Percentiles rank a stretch among this genome's conserved stretches.
Evolutionary conservation across 1,284 basidiomycete genomes (phyloP).

Genomic region (Tetrapyrgos nigripes): DNA sequence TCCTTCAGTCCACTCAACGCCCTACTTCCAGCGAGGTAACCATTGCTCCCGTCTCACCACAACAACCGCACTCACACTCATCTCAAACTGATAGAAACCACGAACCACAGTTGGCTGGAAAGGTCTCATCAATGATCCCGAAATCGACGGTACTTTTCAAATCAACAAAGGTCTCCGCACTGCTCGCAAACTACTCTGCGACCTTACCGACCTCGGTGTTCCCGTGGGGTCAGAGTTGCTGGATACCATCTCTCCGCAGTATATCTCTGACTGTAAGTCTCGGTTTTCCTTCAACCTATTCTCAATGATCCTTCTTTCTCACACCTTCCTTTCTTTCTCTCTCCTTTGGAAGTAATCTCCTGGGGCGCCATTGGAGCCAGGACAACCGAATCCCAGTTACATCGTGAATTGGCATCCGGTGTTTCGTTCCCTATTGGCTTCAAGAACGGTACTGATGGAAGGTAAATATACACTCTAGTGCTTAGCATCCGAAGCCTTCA

Average conservation of each 20-base stretch:
- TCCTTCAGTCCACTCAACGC: slow-evolving; percentile 8
- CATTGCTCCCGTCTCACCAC: slow-evolving; percentile 9
- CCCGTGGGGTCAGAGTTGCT: slow-evolving; percentile 97
- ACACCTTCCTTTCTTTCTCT: slow-evolving; percentile 1
- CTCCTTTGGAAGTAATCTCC: slow-evolving; percentile 64
- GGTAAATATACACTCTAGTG: too few relatives aligned
- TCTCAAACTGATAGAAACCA: too few relatives aligned
- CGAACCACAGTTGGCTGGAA: slow-evolving; percentile 92
- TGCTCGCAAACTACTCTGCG: slow-evolving; percentile 88
- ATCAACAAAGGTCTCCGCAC: slow-evolving; percentile 95
- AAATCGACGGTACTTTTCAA: slow-evolving; percentile 92
- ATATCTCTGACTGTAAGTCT: slow-evolving; percentile 69
- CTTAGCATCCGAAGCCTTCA: too few relatives aligned
- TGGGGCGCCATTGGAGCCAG: slow-evolving; percentile 99
- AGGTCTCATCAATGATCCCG: slow-evolving; percentile 89
- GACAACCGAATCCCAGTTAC: slow-evolving; percentile 94
- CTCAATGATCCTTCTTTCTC: background rate
- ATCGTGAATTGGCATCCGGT: slow-evolving; percentile 90
- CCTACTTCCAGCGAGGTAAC: slow-evolving; percentile 55
- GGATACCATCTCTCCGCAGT: slow-evolving; percentile 92
- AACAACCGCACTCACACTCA: slow-evolving; percentile 10
- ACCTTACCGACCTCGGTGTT: slow-evolving; percentile 87
- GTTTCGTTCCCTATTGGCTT: slow-evolving; percentile 93
- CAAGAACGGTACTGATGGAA: slow-evolving; percentile 98
- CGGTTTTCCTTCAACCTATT: background rate